phyloP scores from a whole-genome alignment of 2,329 filamentous ascomycete genomes.

The Fusarium euwallaceae region DNA sequence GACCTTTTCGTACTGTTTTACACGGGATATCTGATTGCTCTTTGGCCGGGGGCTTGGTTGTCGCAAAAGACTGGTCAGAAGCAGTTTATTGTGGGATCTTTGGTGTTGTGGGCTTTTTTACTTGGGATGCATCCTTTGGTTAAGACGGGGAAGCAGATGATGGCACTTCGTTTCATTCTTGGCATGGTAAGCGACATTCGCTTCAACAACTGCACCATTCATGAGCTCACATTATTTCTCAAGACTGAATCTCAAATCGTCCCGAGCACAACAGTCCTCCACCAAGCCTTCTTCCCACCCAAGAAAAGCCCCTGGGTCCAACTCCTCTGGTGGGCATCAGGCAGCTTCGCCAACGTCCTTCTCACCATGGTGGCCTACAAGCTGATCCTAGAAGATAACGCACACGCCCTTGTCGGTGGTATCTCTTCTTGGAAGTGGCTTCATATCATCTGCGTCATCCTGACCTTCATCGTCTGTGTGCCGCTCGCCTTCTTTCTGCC shows the following conservation, averaged over 20 bases:
- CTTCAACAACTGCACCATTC: neutral
- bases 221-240: neutral
- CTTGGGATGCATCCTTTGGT: constrained; percentile 1
- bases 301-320: constrained; percentile 1
- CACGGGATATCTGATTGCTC: constrained; percentile 2
- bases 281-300: constrained; percentile 6
- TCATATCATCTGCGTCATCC: neutral
- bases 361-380: constrained; percentile 5
- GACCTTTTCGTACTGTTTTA: constrained; percentile 3
- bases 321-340: neutral
- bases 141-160: constrained; percentile 1
- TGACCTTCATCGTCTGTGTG: neutral
- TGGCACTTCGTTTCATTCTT: neutral
- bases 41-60: neutral
- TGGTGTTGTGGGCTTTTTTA: neutral
- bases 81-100: neutral
- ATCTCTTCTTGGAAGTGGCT: constrained; percentile 1
- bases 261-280: neutral
- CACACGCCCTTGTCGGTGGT: neutral
- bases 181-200: neutral
- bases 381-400: neutral
- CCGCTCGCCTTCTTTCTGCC: neutral
- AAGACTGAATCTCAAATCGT: constrained; percentile 5
- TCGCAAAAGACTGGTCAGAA: neutral
- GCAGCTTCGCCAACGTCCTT: neutral